Evolutionary conservation across 306 rosid species (phyloP), one percentile per base, ranked within the genome.

Genomic region (Luffa acutangula): DNA sequence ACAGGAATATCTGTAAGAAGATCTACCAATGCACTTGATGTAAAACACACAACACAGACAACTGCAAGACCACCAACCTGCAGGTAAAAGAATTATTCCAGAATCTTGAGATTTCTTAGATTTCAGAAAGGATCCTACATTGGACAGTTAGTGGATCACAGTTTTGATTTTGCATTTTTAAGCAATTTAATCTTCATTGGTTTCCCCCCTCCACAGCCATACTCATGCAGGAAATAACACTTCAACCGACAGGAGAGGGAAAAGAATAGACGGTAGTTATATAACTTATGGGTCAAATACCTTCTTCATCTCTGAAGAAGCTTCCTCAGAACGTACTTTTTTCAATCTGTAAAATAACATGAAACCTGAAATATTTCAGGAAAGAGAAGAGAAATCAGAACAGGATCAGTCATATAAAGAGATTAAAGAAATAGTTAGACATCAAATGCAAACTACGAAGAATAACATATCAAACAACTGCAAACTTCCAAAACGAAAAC

Each of bases 251-350:
- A 31, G 36, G 67, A 36, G 43, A 80, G 20, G 57, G 64, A 46
- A 36, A 51, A 62, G 11, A 75, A 62, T 66, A 37, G 5, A 75
- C 48, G 20, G 20, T 12, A 33, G 39, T 63, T 59, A 25, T 31
- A 63, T 34, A 63, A 63, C 70, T 63, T 63, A 60, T 25, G 18
- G 6, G 58, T 46, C 21, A 62, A 39, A 57, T 78, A 92, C 97
- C 91, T 91, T 91, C 91, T 91, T 84, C 89, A 86, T 90, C 80
- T 91, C 97, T 17, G 91, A 87, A 33, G 90, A 88, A 64, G 91
- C 97, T 79, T 83, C 77, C 77, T 90, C 92, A 18, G 91, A 90
- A 43, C 92, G 87, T 63, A 91, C 90, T 82, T 82, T 83, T 85
- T 85, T 84, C 81, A 90, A 69, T 83, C 79, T 87, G 69, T 81